These are phyloP conservation scores for Fusarium napiforme DNA, from an alignment of 2,329 filamentous ascomycete genomes.

Conservation along the genomic window DNA sequence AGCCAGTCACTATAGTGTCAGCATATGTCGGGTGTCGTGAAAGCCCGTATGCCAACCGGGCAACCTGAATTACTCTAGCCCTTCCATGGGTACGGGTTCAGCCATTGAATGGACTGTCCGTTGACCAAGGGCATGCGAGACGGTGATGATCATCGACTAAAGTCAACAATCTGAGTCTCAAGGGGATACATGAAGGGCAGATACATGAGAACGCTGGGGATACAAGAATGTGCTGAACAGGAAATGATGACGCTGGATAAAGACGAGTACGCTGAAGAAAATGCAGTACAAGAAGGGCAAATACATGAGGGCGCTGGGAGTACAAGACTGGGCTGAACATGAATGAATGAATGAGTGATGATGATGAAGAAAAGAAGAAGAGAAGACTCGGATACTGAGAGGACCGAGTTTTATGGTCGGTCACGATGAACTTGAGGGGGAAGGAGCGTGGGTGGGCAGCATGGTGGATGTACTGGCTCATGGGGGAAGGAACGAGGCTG, in stretches of 20 bases:
- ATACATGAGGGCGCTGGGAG: not conserved
- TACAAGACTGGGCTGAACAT: slow-evolving; percentile 3
- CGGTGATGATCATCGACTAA: slow-evolving; percentile 19
- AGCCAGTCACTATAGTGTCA: not conserved
- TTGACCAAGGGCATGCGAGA: not conserved
- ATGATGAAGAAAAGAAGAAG: slow-evolving; percentile 2
- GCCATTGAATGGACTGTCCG: slow-evolving; percentile 5
- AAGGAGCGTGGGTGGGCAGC: not conserved
- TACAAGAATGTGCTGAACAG: not conserved
- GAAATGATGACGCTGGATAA: not conserved
- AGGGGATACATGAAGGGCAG: not conserved
- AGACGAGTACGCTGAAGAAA: not conserved
- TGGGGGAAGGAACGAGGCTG: not conserved
- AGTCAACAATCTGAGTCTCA: slow-evolving; percentile 22
- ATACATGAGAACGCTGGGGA: not conserved
- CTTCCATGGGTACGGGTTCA: fast-evolving
- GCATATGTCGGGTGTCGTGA: too few relatives aligned
- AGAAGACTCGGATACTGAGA: not conserved
- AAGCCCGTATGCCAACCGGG: not conserved
- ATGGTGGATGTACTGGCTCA: not conserved
- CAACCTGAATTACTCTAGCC: slow-evolving; percentile 10
- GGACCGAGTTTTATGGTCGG: not conserved
- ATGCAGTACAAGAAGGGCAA: not conserved
- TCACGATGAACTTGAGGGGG: not conserved
- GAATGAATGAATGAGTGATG: not conserved